Evolutionary conservation across 768 basidiomycete genomes (phyloP).

Genomic region (Lactarius hengduanensis): DNA sequence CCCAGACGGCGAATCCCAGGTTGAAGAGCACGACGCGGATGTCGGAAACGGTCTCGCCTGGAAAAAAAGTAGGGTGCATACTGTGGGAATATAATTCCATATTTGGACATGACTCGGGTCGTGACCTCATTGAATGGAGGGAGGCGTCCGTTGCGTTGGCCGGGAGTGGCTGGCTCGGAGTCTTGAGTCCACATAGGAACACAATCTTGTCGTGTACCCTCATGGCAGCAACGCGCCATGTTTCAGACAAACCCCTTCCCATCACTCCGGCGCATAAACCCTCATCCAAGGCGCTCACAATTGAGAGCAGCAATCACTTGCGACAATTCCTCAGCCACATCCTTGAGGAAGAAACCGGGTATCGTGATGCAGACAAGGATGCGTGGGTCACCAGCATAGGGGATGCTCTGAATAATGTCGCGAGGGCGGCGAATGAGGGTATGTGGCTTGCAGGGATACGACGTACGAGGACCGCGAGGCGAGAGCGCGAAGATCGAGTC

Average conservation of each 20-base stretch:
- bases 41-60: no score
- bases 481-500: conserved; percentile 6
- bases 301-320: conserved; percentile 22
- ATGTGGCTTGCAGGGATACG: conserved; percentile 24
- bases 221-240: conserved; percentile 17
- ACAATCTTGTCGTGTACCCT: not conserved
- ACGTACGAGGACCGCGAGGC: conserved; percentile 12
- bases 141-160: not conserved
- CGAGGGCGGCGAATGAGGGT: conserved; percentile 8
- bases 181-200: not conserved
- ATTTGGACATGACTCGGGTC: not conserved
- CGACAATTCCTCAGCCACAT: conserved; percentile 11
- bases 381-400: conserved; percentile 18
- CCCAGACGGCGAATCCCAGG: no score
- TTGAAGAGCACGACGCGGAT: no score
- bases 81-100: conserved; percentile 11
- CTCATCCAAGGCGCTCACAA: conserved; percentile 8
- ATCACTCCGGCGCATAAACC: not conserved
- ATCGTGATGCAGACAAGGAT: conserved; percentile 17
- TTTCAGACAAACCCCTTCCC: conserved; percentile 4
- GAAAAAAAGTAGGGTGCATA: no score
- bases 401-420: conserved; percentile 22
- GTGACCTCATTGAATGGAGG: conserved; percentile 1
- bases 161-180: not conserved
- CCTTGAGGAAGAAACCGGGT: conserved; percentile 23